phyloP scores from a whole-genome alignment of 129 eudicot species.

The Apium graveolens region DNA sequence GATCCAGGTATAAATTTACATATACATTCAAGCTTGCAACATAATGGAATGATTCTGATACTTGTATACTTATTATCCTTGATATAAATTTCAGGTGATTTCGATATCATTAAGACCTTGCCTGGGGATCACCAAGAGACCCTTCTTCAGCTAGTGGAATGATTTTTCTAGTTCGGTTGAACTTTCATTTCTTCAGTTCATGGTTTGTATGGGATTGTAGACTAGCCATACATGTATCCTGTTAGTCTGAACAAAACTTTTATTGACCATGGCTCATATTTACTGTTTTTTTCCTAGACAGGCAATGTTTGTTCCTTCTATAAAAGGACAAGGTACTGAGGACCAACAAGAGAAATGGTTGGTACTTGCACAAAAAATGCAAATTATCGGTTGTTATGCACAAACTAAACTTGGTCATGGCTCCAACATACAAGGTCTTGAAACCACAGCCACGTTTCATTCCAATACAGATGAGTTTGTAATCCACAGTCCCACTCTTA shows the following conservation, averaged over 20 bases:
- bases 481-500: conserved; percentile 85
- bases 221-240: not conserved
- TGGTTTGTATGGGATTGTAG: not conserved
- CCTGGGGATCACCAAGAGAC: not conserved
- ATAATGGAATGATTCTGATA: too few species aligned
- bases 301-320: conserved; percentile 95
- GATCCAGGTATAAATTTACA: too few species aligned
- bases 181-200: not conserved
- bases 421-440: conserved; percentile 97
- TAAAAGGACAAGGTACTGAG: conserved; percentile 90
- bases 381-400: too few species aligned
- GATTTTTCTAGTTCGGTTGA: not conserved
- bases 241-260: not conserved
- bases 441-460: conserved; percentile 96
- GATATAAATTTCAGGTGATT: too few species aligned
- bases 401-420: conserved; percentile 99
- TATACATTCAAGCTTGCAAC: too few species aligned
- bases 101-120: conserved; percentile 2
- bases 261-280: too few species aligned
- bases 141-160: not conserved
- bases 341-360: conserved; percentile 89
- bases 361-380: conserved; percentile 87
- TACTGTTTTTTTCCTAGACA: conserved; percentile 6
- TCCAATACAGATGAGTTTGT: conserved; percentile 76
- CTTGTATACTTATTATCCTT: too few species aligned